Conservation (phyloP, 2,329 filamentous ascomycete species). For the Leptographium flavum region DNA sequence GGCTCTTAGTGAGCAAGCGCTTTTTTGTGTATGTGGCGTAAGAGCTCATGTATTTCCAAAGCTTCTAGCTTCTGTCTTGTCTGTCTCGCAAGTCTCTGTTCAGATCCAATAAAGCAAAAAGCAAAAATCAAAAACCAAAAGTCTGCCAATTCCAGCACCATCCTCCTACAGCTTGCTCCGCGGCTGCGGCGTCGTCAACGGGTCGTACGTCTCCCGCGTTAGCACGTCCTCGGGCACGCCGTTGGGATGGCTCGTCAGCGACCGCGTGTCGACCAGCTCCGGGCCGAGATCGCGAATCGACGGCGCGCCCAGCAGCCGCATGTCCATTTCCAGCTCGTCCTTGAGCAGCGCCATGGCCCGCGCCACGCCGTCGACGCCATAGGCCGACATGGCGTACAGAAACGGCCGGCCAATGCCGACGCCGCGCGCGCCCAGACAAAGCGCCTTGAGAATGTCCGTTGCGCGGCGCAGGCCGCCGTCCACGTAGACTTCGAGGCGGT, state of each 20-base stretch:
- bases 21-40: too few relatives aligned
- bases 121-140: too few relatives aligned
- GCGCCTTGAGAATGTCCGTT: conserved; percentile 88
- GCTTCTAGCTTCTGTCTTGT: background rate
- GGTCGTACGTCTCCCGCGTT: conserved; percentile 35
- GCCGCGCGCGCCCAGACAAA: conserved; percentile 81
- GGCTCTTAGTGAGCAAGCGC: too few relatives aligned
- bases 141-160: background rate
- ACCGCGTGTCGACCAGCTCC: conserved; percentile 63
- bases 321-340: conserved; percentile 98
- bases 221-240: conserved; percentile 34
- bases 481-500: conserved; percentile 73
- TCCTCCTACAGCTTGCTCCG: conserved; percentile 34
- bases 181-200: conserved; percentile 36
- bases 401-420: conserved; percentile 93
- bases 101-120: too few relatives aligned
- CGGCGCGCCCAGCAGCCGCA: conserved; percentile 77
- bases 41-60: too few relatives aligned
- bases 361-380: conserved; percentile 76
- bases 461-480: conserved; percentile 84
- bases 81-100: background rate
- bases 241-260: conserved; percentile 41
- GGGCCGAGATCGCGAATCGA: conserved; percentile 66
- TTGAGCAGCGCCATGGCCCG: conserved; percentile 83
- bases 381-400: conserved; percentile 89